Evolutionary conservation across 2,329 filamentous ascomycete genomes (phyloP).

Genomic region (Alternaria hordeiaustralica): DNA sequence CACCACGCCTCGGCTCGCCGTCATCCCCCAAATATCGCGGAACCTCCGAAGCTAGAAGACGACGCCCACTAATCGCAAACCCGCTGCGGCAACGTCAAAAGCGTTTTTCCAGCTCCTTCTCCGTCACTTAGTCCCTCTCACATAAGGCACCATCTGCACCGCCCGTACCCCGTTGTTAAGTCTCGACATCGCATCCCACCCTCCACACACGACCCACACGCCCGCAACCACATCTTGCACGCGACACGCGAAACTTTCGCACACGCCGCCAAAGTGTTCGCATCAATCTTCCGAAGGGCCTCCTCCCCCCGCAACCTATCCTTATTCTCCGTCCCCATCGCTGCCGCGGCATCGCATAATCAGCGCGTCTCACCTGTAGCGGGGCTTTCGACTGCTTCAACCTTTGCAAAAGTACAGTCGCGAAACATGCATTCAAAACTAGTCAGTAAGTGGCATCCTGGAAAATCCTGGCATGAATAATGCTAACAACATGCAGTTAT

Average conservation of each 20-base stretch:
- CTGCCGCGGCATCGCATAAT: constrained; percentile 73
- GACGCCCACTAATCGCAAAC: constrained; percentile 16
- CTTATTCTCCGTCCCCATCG: constrained; percentile 73
- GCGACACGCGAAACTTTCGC: constrained; percentile 25
- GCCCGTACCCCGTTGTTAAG: not conserved
- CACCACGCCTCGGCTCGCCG: constrained; percentile 19
- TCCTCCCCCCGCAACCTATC: constrained; percentile 70
- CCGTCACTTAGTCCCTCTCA: constrained; percentile 6
- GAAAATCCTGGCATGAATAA: not conserved
- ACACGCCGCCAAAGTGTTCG: constrained; percentile 85
- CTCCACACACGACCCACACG: constrained; percentile 21
- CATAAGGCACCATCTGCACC: constrained; percentile 17
- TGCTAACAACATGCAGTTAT: constrained; percentile 45
- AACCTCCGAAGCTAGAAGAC: constrained; percentile 30
- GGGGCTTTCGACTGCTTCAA: constrained; percentile 51
- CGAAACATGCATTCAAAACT: constrained; percentile 90
- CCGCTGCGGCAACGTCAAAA: constrained; percentile 15
- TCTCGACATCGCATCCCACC: constrained; percentile 17
- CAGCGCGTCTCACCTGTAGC: constrained; percentile 59
- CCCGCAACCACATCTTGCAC: constrained; percentile 23
- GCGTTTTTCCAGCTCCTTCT: constrained; percentile 26
- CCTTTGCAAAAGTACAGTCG: constrained; percentile 40
- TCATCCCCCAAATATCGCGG: constrained; percentile 22
- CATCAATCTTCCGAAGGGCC: constrained; percentile 75
- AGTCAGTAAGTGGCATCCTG: constrained; percentile 69